Percentiles rank a stretch among this genome's conserved stretches.
These are phyloP conservation scores for Talaromyces sp. DNA, from an alignment of 2,329 filamentous ascomycete species.

Conservation along the genomic window DNA sequence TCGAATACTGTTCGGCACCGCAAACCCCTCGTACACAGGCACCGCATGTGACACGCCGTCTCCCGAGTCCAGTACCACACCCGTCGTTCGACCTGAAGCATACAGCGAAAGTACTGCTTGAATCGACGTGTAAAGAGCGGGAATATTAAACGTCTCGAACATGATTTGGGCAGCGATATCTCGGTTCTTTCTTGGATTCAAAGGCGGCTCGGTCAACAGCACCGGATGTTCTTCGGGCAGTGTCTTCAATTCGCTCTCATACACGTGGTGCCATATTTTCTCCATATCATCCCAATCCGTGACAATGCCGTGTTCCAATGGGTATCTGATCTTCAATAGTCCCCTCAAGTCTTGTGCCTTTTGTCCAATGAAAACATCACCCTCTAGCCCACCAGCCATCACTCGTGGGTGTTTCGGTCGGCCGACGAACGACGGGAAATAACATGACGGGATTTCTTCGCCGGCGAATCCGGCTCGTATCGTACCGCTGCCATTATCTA, in stretches of 20 bases:
- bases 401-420: constrained; percentile 93
- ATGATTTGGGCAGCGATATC: constrained; percentile 96
- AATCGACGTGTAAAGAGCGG: constrained; percentile 92
- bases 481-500: constrained; percentile 97
- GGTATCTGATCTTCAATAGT: constrained; percentile 91
- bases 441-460: constrained; percentile 92
- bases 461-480: constrained; percentile 96
- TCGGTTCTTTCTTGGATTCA: constrained; percentile 93
- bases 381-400: constrained; percentile 92
- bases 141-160: constrained; percentile 98
- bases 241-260: constrained; percentile 92
- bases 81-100: constrained; percentile 90
- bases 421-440: constrained; percentile 95
- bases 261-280: constrained; percentile 80
- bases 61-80: constrained; percentile 90
- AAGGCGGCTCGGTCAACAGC: constrained; percentile 87
- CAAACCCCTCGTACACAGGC: constrained; percentile 95
- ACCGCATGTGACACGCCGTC: constrained; percentile 97
- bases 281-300: constrained; percentile 48
- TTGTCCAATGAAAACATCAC: constrained; percentile 94
- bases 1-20: constrained; percentile 91
- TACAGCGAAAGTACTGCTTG: constrained; percentile 96
- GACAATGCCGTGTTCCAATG: constrained; percentile 94
- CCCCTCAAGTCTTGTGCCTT: constrained; percentile 87
- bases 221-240: constrained; percentile 98